Evolutionary conservation across 768 basidiomycete genomes (phyloP).

Genomic region (Lenzites betulinus): DNA sequence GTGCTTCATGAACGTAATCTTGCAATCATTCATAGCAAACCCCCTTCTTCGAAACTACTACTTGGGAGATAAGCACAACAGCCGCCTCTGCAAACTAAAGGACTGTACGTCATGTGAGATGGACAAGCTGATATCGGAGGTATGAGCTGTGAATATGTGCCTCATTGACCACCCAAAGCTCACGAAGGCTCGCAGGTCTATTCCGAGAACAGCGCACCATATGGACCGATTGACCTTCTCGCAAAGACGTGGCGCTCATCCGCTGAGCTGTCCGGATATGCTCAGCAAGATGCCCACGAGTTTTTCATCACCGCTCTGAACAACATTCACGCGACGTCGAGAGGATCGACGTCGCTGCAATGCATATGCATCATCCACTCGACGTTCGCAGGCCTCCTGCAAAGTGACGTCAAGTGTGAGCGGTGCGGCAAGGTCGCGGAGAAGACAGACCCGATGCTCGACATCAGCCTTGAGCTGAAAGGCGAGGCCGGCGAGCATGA

Average conservation of each 20-base stretch:
- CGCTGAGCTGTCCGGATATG: conserved; percentile 84
- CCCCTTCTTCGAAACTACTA: conserved; percentile 89
- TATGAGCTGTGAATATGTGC: conserved; percentile 25
- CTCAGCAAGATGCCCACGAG: conserved; percentile 94
- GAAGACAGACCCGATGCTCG: conserved; percentile 87
- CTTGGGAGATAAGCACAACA: conserved; percentile 88
- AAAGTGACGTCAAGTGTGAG: conserved; percentile 89
- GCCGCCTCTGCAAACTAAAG: conserved; percentile 61
- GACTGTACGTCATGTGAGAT: conserved; percentile 92
- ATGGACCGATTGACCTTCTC: conserved; percentile 83
- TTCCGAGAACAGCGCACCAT: conserved; percentile 55
- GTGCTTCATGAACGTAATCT: conserved; percentile 90
- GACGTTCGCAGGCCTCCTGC: conserved; percentile 83
- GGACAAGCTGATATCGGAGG: conserved; percentile 83
- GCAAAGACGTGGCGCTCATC: conserved; percentile 81
- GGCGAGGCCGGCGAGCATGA: conserved; percentile 49
- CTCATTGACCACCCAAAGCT: not conserved
- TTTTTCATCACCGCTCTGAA: conserved; percentile 84
- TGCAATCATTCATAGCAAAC: conserved; percentile 89
- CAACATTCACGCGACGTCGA: conserved; percentile 80
- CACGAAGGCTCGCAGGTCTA: conserved; percentile 38
- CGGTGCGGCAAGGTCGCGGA: conserved; percentile 77
- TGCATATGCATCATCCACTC: conserved; percentile 93
- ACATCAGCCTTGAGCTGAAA: conserved; percentile 85
- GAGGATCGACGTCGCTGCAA: conserved; percentile 71